These are phyloP conservation scores for Taiozyma sp. DNA, from an alignment of 1,139 yeast species.

Conservation along the genomic window DNA sequence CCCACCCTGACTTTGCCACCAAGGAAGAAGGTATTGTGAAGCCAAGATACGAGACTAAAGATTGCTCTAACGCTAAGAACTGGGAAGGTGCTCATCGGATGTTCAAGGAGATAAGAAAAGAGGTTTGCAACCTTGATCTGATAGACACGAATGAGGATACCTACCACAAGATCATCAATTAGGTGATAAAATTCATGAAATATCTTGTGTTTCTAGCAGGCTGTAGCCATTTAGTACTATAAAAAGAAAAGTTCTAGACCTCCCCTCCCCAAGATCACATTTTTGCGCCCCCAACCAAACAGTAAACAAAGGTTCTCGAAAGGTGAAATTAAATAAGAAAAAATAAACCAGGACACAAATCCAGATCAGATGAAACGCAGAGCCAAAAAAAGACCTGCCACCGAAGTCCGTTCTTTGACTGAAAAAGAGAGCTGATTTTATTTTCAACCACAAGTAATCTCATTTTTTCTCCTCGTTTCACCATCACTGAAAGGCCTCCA, in stretches of 20 bases:
- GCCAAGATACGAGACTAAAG: conserved; percentile 10
- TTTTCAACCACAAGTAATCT: too few species aligned
- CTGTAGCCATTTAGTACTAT: not conserved
- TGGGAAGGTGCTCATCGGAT: conserved; percentile 15
- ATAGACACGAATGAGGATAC: conserved; percentile 16
- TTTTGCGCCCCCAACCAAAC: not conserved
- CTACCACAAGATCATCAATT: conserved; percentile 10
- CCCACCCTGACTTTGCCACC: conserved; percentile 9
- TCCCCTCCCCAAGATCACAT: not conserved
- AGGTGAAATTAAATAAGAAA: not conserved
- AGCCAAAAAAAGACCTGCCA: not conserved
- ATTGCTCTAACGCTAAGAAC: conserved; percentile 16
- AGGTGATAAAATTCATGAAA: not conserved
- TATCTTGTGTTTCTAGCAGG: not conserved
- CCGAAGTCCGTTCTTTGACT: not conserved
- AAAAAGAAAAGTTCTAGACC: not conserved
- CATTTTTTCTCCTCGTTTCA: too few species aligned
- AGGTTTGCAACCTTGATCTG: conserved; percentile 18
- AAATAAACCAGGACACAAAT: not conserved
- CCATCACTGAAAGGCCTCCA: too few species aligned
- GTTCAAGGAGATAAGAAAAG: conserved; percentile 13
- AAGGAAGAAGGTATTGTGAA: conserved; percentile 3
- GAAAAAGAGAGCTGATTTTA: not conserved
- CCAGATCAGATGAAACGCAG: not conserved
- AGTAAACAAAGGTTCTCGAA: not conserved